These are phyloP conservation scores for Aegilops sharonensis DNA, from an alignment of 176 grass and related monocot genomes.

Conservation along the genomic window DNA sequence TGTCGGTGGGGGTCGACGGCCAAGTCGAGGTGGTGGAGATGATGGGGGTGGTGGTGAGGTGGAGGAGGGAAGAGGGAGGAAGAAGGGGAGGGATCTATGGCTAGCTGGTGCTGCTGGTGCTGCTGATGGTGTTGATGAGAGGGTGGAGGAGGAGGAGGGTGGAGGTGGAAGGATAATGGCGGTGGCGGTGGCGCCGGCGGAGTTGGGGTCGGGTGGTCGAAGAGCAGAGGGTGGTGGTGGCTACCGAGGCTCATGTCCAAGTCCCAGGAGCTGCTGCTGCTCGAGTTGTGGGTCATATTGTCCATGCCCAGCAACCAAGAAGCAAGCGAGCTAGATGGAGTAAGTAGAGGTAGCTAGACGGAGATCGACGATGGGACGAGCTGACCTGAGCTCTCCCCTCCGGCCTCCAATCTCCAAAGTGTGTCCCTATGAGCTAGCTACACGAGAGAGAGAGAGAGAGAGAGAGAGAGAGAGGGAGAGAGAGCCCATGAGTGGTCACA, in stretches of 20 bases:
- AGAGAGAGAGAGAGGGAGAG: neutral
- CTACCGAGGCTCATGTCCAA: slow-evolving; percentile 86
- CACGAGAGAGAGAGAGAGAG: slow-evolving; percentile 19
- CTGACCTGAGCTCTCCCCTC: slow-evolving; percentile 18
- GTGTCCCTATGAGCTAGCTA: slow-evolving; percentile 15
- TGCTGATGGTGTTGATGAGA: slow-evolving; percentile 31
- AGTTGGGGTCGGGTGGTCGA: slow-evolving; percentile 42
- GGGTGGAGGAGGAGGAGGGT: neutral
- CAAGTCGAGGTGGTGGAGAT: slow-evolving; percentile 39
- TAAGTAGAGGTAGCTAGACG: slow-evolving; percentile 32
- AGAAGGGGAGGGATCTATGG: slow-evolving; percentile 42
- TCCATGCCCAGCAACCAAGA: slow-evolving; percentile 44
- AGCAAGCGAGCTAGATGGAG: slow-evolving; percentile 7
- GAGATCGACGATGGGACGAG: neutral
- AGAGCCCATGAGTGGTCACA: slow-evolving; percentile 53
- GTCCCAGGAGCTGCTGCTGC: slow-evolving; percentile 85
- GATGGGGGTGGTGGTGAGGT: slow-evolving; percentile 19
- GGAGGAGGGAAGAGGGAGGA: slow-evolving; percentile 42
- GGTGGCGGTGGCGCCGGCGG: slow-evolving; percentile 24
- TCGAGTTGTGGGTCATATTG: slow-evolving; percentile 62
- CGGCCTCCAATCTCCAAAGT: neutral
- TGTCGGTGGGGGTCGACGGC: slow-evolving; percentile 28
- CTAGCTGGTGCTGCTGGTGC: neutral
- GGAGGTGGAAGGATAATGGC: slow-evolving; percentile 42
- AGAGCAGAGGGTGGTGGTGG: slow-evolving; percentile 63